Percentiles rank a stretch among this genome's conserved stretches.
phyloP scores from a whole-genome alignment of 2,329 filamentous ascomycete species.

The Oidium heveae region DNA sequence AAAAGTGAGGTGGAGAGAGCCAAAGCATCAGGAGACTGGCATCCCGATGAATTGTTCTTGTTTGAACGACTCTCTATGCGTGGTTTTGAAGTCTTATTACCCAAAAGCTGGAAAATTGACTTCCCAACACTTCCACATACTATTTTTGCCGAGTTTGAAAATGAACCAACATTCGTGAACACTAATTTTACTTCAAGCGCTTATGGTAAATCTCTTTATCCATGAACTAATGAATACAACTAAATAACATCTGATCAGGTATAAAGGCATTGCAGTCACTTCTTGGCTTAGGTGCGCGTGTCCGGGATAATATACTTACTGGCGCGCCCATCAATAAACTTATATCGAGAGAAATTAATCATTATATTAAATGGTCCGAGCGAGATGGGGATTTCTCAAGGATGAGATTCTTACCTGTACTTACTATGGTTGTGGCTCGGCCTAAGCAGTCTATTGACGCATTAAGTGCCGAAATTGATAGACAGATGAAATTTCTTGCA shows the following conservation, averaged over 20 bases:
- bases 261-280: slow-evolving; percentile 10
- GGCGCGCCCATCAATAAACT: slow-evolving; percentile 7
- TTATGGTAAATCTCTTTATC: slow-evolving; percentile 7
- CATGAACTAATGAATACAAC: background rate
- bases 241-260: slow-evolving; percentile 5
- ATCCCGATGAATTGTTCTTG: slow-evolving; percentile 11
- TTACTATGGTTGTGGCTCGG: slow-evolving; percentile 6
- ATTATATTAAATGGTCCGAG: slow-evolving; percentile 14
- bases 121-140: slow-evolving; percentile 12
- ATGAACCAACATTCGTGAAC: slow-evolving; percentile 10
- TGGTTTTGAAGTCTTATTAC: slow-evolving; percentile 12
- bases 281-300: slow-evolving; percentile 9
- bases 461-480: slow-evolving; percentile 6
- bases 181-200: slow-evolving; percentile 6
- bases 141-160: slow-evolving; percentile 8
- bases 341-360: slow-evolving; percentile 11
- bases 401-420: slow-evolving; percentile 12
- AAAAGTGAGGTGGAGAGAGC: slow-evolving; percentile 8
- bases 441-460: slow-evolving; percentile 5
- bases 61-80: slow-evolving; percentile 12
- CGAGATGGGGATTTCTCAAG: slow-evolving; percentile 12
- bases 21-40: slow-evolving; percentile 10
- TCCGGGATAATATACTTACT: slow-evolving; percentile 6
- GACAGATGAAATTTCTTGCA: slow-evolving; percentile 11
- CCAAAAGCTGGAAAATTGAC: slow-evolving; percentile 10